Percentiles rank a stretch among this genome's conserved stretches.
phyloP scores from a whole-genome alignment of 2,329 filamentous ascomycete genomes.

The Ascochyta pisi region DNA sequence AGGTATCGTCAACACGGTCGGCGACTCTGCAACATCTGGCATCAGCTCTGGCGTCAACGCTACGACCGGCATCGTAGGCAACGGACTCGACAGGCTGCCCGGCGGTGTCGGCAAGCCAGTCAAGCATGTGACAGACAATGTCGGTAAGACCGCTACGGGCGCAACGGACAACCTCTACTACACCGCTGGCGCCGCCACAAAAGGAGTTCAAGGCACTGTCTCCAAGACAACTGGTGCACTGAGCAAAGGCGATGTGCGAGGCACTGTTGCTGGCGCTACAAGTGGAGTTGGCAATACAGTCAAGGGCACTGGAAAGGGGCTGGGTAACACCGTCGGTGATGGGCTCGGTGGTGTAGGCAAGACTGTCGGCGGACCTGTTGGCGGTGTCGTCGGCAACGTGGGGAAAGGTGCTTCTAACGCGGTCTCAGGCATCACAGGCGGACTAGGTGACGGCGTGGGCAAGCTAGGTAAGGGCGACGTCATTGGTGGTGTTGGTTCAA shows the following conservation, averaged over 20 bases:
- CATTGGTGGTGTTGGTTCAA: slow-evolving; percentile 52
- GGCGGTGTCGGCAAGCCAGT: slow-evolving; percentile 47
- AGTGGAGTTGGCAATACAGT: slow-evolving; percentile 49
- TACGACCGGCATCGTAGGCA: slow-evolving; percentile 48
- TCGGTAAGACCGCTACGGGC: slow-evolving; percentile 53
- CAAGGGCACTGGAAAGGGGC: slow-evolving; percentile 44
- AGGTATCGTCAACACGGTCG: slow-evolving; percentile 44
- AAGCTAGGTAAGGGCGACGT: slow-evolving; percentile 55
- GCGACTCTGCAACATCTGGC: slow-evolving; percentile 47
- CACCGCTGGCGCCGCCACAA: slow-evolving; percentile 50
- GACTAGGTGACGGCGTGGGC: slow-evolving; percentile 54
- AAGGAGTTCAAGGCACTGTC: slow-evolving; percentile 52
- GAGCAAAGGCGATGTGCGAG: slow-evolving; percentile 52
- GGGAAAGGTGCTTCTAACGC: slow-evolving; percentile 53
- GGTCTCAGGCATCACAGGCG: slow-evolving; percentile 51
- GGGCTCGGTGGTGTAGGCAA: slow-evolving; percentile 49
- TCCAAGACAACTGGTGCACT: slow-evolving; percentile 54
- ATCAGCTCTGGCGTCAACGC: slow-evolving; percentile 48
- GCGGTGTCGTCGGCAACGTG: slow-evolving; percentile 52
- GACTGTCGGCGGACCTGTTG: slow-evolving; percentile 49
- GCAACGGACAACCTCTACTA: slow-evolving; percentile 51
- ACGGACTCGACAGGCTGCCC: slow-evolving; percentile 45
- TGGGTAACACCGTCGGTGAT: slow-evolving; percentile 45
- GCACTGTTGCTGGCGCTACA: slow-evolving; percentile 47
- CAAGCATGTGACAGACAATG: slow-evolving; percentile 49